Percentiles rank a stretch among this genome's conserved stretches.
Evolutionary conservation across 148 eudicot species (phyloP).

Genomic region (Persicaria maculosa): DNA sequence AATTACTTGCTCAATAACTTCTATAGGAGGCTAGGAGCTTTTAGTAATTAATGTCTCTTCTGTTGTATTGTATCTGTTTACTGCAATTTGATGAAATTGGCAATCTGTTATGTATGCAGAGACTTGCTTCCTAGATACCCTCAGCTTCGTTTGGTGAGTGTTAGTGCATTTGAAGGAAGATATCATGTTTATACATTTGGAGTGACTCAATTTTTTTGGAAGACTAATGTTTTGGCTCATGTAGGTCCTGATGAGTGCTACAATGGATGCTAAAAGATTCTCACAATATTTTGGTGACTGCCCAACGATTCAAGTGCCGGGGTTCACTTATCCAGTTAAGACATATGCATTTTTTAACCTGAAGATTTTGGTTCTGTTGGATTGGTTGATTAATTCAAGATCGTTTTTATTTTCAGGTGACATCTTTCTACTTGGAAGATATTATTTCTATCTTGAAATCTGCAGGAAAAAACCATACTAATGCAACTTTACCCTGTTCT

Average conservation of each 20-base stretch:
- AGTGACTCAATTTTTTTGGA: not conserved
- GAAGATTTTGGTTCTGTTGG: not conserved
- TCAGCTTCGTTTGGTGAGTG: conserved; percentile 72
- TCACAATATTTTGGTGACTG: conserved; percentile 93
- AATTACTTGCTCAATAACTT: too few relatives aligned
- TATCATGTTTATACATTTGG: not conserved
- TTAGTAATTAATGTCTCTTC: too few relatives aligned
- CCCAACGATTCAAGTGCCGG: conserved; percentile 83
- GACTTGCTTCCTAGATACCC: conserved; percentile 85
- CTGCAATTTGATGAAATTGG: not conserved
- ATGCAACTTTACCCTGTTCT: conserved; percentile 21
- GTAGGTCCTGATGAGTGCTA: conserved; percentile 98
- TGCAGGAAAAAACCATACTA: conserved; percentile 30
- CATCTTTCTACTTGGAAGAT: conserved; percentile 73
- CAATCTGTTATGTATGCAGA: conserved; percentile 34
- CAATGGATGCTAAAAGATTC: conserved; percentile 90
- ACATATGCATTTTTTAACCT: not conserved
- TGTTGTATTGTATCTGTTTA: not conserved
- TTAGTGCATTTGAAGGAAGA: conserved; percentile 7
- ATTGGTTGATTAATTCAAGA: not conserved
- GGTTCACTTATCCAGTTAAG: conserved; percentile 92
- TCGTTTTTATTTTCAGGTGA: conserved; percentile 50
- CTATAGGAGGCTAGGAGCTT: too few relatives aligned
- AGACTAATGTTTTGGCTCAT: not conserved
- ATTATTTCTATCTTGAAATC: conserved; percentile 51